These are phyloP conservation scores for Fusarium graminum DNA, from an alignment of 2,329 filamentous ascomycete species.

Conservation along the genomic window DNA sequence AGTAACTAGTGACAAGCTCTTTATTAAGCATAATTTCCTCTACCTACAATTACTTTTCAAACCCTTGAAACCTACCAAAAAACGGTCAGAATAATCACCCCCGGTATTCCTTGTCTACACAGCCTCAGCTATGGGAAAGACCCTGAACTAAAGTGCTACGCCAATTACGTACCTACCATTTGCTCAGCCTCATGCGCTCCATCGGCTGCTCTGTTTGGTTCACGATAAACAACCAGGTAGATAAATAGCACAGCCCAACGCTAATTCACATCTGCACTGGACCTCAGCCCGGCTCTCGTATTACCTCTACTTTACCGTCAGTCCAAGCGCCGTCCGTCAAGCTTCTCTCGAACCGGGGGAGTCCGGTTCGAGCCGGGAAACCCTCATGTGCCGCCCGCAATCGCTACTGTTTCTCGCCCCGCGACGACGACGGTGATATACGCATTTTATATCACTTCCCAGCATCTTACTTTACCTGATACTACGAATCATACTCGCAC, in stretches of 20 bases:
- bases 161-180: conserved; percentile 36
- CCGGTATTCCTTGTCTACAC: conserved; percentile 38
- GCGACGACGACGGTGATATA: conserved; percentile 49
- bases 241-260: conserved; percentile 27
- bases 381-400: conserved; percentile 47
- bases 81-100: conserved; percentile 20
- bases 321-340: conserved; percentile 23
- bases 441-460: conserved; percentile 7
- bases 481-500: conserved; percentile 14
- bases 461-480: conserved; percentile 8
- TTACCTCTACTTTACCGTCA: conserved; percentile 17
- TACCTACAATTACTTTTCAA: background rate
- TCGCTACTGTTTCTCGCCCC: conserved; percentile 46
- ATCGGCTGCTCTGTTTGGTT: conserved; percentile 27
- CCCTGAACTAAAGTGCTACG: conserved; percentile 30
- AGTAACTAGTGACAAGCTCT: conserved; percentile 9
- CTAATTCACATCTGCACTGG: conserved; percentile 6
- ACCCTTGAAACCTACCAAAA: conserved; percentile 10
- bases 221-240: conserved; percentile 22
- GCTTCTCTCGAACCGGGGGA: conserved; percentile 34
- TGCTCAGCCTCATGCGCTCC: conserved; percentile 48
- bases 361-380: conserved; percentile 40
- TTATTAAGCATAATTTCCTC: conserved; percentile 8
- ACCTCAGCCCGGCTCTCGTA: conserved; percentile 18
- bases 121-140: conserved; percentile 41